Evolutionary conservation across 805 yeast species (phyloP).

Genomic region (Pichia manshurica): DNA sequence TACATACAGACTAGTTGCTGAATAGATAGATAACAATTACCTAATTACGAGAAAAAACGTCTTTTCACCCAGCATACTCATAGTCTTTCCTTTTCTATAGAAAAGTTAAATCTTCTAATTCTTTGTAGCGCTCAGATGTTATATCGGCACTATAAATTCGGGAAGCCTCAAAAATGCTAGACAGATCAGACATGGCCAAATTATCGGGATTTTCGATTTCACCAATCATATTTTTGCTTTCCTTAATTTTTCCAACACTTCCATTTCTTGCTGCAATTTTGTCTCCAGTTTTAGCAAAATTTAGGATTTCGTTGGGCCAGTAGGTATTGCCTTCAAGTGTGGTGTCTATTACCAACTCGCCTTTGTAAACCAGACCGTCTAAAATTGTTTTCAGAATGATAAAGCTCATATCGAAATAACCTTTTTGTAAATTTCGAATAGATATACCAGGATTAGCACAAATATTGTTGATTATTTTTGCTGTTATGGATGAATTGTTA

Average conservation of each 20-base stretch:
- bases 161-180: neutral
- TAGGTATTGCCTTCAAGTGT: constrained; percentile 27
- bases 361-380: constrained; percentile 20
- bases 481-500: constrained; percentile 21
- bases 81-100: neutral
- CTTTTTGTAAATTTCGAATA: constrained; percentile 28
- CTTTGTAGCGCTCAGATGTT: constrained; percentile 4
- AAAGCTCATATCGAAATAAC: constrained; percentile 25
- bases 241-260: too few species aligned
- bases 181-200: too few species aligned
- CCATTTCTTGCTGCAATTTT: too few species aligned
- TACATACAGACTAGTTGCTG: too few species aligned
- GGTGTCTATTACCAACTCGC: constrained; percentile 26
- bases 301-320: constrained; percentile 26
- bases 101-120: constrained; percentile 4
- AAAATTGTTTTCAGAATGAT: constrained; percentile 27
- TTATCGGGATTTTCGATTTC: too few species aligned
- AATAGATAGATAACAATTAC: too few species aligned
- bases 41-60: too few species aligned
- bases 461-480: constrained; percentile 19
- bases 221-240: too few species aligned
- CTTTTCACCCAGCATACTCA: too few species aligned
- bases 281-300: too few species aligned
- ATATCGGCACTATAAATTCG: neutral
- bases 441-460: constrained; percentile 24